Evolutionary conservation across 129 eudicot species (phyloP).

Genomic region (Flaveria ramosissima): DNA sequence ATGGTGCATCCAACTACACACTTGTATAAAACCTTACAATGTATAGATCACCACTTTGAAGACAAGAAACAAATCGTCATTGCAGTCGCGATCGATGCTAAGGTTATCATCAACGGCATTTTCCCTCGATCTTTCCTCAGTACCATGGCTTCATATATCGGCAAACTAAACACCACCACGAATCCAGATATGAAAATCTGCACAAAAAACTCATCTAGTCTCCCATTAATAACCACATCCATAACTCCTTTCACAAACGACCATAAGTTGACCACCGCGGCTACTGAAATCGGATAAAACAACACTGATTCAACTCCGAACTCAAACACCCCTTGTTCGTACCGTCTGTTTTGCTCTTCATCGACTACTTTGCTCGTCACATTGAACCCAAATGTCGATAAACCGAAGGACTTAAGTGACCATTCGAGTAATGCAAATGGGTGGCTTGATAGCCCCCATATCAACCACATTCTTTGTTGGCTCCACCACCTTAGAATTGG

Average conservation of each 20-base stretch:
- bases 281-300: conserved; percentile 48
- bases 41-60: no score
- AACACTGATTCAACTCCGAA: conserved; percentile 55
- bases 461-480: conserved; percentile 64
- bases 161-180: conserved; percentile 55
- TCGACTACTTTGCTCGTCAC: conserved; percentile 55
- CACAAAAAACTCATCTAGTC: conserved; percentile 26
- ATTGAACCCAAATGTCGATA: conserved; percentile 45
- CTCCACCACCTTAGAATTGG: conserved; percentile 58
- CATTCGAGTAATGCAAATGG: conserved; percentile 50
- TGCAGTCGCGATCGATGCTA: conserved; percentile 30
- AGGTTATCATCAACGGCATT: conserved; percentile 52
- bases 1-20: no score
- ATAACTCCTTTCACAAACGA: conserved; percentile 33
- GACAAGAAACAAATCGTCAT: conserved; percentile 15
- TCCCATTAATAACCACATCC: conserved; percentile 4
- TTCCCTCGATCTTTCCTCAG: conserved; percentile 59
- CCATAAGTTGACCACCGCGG: conserved; percentile 34
- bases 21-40: no score
- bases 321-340: conserved; percentile 59
- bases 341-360: conserved; percentile 43
- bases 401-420: conserved; percentile 33
- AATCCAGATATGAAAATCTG: conserved; percentile 58
- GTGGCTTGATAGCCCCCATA: conserved; percentile 43
- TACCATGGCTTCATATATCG: conserved; percentile 58